A percentile compares a stretch with the other conserved stretches of the same genome.
These are phyloP conservation scores for Haplographium delicatum DNA, from an alignment of 495 filamentous ascomycete species.

Conservation along the genomic window DNA sequence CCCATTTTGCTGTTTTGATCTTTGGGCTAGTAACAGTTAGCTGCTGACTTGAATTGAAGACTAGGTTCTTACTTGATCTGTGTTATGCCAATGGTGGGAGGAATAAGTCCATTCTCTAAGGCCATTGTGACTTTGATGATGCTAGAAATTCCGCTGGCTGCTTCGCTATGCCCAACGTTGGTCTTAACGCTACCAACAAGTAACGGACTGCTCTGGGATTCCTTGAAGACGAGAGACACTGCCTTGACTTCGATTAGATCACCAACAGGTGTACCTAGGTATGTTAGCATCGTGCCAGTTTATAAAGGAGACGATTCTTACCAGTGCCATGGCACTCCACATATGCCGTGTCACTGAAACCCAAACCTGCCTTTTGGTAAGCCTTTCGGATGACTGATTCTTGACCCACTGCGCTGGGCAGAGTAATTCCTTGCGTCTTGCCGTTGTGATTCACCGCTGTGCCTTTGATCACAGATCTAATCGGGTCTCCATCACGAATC, in stretches of 20 bases:
- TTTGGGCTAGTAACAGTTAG: background rate
- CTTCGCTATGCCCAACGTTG: conserved; percentile 43
- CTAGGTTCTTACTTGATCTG: background rate
- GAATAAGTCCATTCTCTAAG: conserved; percentile 50
- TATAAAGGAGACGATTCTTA: background rate
- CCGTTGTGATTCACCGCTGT: conserved; percentile 57
- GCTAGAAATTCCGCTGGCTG: conserved; percentile 48
- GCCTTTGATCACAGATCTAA: conserved; percentile 57
- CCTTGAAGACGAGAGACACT: background rate
- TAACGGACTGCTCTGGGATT: background rate
- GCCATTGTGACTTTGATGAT: conserved; percentile 53
- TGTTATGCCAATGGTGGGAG: background rate
- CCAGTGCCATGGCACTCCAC: conserved; percentile 22
- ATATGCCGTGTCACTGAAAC: background rate
- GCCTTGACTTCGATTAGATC: background rate
- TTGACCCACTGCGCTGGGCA: background rate
- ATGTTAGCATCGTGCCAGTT: background rate
- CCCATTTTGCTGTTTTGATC: background rate
- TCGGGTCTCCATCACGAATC: conserved; percentile 48
- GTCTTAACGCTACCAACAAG: background rate
- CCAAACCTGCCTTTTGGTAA: background rate
- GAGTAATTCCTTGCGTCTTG: conserved; percentile 30
- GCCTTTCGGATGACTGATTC: background rate
- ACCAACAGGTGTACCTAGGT: background rate
- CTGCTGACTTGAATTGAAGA: background rate